Evolutionary conservation across 2,329 filamentous ascomycete species (phyloP).

Genomic region (Colletotrichum tabaci): DNA sequence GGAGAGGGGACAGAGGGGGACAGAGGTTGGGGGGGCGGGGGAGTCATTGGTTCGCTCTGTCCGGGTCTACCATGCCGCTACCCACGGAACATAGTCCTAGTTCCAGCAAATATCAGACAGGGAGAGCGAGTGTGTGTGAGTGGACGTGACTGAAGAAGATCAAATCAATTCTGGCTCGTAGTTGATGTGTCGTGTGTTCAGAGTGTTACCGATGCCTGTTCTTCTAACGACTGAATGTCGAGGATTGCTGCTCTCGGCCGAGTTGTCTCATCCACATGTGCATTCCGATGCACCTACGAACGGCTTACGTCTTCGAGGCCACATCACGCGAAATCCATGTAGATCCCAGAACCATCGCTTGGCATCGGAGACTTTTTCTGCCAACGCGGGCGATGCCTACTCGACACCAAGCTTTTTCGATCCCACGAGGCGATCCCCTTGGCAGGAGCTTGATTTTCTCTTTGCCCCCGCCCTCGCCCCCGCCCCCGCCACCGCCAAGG

Average conservation of each 20-base stretch:
- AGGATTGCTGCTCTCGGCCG: not conserved
- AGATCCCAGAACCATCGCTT: not conserved
- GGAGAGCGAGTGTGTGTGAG: not conserved
- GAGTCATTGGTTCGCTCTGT: conserved; percentile 23
- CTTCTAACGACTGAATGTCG: not conserved
- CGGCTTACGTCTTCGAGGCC: not conserved
- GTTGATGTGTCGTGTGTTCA: not conserved
- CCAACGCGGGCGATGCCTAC: not conserved
- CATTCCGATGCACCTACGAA: not conserved
- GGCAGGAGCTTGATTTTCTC: not conserved
- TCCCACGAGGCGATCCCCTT: not conserved
- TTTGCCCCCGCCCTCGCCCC: not conserved
- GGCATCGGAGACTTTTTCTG: not conserved
- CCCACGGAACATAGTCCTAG: conserved; percentile 3
- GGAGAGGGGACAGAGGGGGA: conserved; percentile 5
- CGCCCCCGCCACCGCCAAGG: not conserved
- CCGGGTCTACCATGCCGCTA: conserved; percentile 23
- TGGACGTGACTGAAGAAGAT: not conserved
- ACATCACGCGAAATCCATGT: not conserved
- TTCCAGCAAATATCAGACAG: not conserved
- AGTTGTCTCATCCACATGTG: not conserved
- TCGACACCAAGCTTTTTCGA: not conserved
- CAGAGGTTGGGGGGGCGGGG: not conserved
- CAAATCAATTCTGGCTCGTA: not conserved
- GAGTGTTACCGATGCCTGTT: not conserved